Evolutionary conservation across 1,139 yeast species (phyloP).

Genomic region (Blastobotrys illinoisensis): DNA sequence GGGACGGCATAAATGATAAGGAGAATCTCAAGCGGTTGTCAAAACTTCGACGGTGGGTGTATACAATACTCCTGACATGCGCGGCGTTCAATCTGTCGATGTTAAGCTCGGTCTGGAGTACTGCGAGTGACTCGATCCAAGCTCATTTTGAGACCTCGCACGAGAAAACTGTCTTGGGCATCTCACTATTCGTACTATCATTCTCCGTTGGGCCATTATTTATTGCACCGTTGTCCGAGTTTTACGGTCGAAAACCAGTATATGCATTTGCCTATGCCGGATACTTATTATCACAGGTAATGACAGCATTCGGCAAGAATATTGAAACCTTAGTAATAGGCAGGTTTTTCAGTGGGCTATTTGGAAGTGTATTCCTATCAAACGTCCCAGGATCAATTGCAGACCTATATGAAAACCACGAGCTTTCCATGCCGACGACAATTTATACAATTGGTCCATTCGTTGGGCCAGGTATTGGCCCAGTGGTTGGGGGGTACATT

Average conservation of each 20-base stretch:
- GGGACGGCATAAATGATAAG: conserved; percentile 12
- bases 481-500: conserved; percentile 62
- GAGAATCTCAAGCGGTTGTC: conserved; percentile 7
- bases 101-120: conserved; percentile 53
- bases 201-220: conserved; percentile 64
- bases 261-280: conserved; percentile 53
- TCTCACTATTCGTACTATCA: conserved; percentile 65
- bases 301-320: conserved; percentile 61
- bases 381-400: conserved; percentile 75
- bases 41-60: conserved; percentile 6
- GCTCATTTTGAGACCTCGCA: conserved; percentile 46
- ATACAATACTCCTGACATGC: conserved; percentile 4
- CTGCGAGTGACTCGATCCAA: conserved; percentile 46
- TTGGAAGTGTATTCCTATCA: conserved; percentile 64
- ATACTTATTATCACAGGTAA: conserved; percentile 56
- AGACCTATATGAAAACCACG: conserved; percentile 53
- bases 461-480: conserved; percentile 72
- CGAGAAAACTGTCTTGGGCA: conserved; percentile 57
- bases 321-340: conserved; percentile 60
- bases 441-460: conserved; percentile 69
- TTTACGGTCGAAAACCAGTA: conserved; percentile 62
- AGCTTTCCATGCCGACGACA: conserved; percentile 66
- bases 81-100: conserved; percentile 10
- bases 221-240: conserved; percentile 70
- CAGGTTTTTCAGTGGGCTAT: conserved; percentile 62